Conservation (phyloP, 108 stramenopile species). For the Fistulifera pelliculosa region DNA sequence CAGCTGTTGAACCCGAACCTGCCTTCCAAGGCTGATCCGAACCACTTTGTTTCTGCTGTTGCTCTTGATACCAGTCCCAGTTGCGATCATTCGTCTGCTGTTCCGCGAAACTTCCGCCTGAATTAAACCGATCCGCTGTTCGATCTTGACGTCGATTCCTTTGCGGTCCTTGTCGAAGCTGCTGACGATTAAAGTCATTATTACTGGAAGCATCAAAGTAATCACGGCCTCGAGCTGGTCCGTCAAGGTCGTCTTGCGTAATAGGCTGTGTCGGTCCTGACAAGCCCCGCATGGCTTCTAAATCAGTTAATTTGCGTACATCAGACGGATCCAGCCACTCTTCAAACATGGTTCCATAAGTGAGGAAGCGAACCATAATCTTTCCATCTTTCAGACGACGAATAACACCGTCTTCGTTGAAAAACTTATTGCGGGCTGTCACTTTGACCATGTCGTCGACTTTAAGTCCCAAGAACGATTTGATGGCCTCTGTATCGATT, state of each 20-base stretch:
- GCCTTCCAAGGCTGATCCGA: background rate
- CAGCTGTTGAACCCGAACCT: conserved; percentile 1
- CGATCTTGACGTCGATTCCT: conserved; percentile 68
- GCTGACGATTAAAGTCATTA: conserved; percentile 3
- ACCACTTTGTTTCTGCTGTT: conserved; percentile 23
- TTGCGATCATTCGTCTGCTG: conserved; percentile 42
- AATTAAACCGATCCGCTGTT: conserved; percentile 28
- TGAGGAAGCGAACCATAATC: conserved; percentile 61
- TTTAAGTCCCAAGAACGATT: conserved; percentile 26
- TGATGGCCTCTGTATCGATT: conserved; percentile 21
- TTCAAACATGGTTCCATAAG: conserved; percentile 67
- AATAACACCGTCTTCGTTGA: conserved; percentile 69
- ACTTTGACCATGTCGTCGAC: conserved; percentile 81
- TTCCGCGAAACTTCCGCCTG: conserved; percentile 32
- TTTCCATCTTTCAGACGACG: conserved; percentile 64
- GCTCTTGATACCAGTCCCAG: conserved; percentile 68
- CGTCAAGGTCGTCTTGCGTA: conserved; percentile 39
- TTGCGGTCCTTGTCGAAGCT: background rate
- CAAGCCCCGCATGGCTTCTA: conserved; percentile 55
- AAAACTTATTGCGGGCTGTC: conserved; percentile 41
- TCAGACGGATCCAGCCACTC: conserved; percentile 72
- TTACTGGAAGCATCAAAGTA: background rate
- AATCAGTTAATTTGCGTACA: conserved; percentile 52
- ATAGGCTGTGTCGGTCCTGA: conserved; percentile 58
- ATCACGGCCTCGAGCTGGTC: conserved; percentile 12